A percentile compares a stretch with the other conserved stretches of the same genome.
phyloP scores from a whole-genome alignment of 208 protist genomes.

The Leishmania major region DNA sequence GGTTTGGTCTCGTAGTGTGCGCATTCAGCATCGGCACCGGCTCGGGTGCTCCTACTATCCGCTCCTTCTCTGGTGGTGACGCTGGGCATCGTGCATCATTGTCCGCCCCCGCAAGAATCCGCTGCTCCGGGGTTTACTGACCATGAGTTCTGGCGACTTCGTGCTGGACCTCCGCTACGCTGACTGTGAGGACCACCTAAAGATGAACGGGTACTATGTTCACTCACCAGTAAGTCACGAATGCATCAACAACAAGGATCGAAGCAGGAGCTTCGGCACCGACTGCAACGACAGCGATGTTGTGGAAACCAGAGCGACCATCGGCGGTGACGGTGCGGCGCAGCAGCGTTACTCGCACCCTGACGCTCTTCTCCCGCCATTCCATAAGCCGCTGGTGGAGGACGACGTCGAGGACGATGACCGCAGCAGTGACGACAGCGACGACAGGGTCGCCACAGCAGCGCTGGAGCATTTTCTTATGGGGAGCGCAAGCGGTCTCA shows the following conservation, averaged over 20 bases:
- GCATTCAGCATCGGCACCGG: neutral
- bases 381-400: constrained; percentile 21
- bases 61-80: neutral
- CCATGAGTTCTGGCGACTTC: neutral
- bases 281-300: neutral
- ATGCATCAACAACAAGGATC: constrained; percentile 6
- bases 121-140: neutral
- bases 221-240: constrained; percentile 12
- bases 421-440: neutral
- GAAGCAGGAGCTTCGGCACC: constrained; percentile 2
- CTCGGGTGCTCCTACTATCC: neutral
- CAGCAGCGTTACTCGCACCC: neutral
- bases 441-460: neutral
- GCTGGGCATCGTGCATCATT: neutral
- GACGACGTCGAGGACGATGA: constrained; percentile 25
- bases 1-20: neutral
- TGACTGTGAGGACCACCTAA: constrained; percentile 14
- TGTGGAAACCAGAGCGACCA: neutral
- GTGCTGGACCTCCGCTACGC: constrained; percentile 6
- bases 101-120: neutral
- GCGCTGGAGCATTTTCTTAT: constrained; percentile 18
- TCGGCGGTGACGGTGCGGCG: neutral
- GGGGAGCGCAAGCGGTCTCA: neutral
- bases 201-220: constrained; percentile 27
- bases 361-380: neutral